These are phyloP conservation scores for Chaetomium olivaceum DNA, from an alignment of 2,329 filamentous ascomycete species.

Conservation along the genomic window DNA sequence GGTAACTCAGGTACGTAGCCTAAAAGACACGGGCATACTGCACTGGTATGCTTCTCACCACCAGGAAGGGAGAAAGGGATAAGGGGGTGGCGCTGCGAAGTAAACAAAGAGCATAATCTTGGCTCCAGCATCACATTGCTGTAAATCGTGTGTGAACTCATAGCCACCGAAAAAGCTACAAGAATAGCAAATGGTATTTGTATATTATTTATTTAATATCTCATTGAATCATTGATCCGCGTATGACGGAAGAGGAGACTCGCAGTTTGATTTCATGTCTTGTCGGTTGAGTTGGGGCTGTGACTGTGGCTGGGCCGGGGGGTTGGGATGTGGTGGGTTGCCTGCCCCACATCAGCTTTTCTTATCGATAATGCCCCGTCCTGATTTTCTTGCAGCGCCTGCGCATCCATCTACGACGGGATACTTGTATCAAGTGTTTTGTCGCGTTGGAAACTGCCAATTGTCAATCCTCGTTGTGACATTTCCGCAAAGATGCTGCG, in stretches of 20 bases:
- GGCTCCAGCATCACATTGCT: not conserved
- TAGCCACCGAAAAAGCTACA: not conserved
- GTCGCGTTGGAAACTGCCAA: slow-evolving; percentile 9
- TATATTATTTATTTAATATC: not conserved
- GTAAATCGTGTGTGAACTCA: not conserved
- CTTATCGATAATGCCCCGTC: slow-evolving; percentile 30
- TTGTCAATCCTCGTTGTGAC: not conserved
- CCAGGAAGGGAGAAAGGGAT: not conserved
- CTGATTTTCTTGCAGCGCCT: slow-evolving; percentile 26
- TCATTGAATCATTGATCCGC: too few relatives aligned
- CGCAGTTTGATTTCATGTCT: not conserved
- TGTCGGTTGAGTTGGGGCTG: not conserved
- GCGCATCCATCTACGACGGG: not conserved
- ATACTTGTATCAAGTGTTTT: not conserved
- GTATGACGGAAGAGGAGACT: not conserved
- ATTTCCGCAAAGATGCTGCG: slow-evolving; percentile 46
- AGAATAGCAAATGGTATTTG: not conserved
- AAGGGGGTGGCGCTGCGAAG: slow-evolving; percentile 16
- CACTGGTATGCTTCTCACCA: not conserved
- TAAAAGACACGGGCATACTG: not conserved
- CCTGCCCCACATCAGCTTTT: slow-evolving; percentile 21
- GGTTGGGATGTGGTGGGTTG: too few relatives aligned
- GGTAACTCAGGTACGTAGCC: not conserved
- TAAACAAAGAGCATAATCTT: not conserved
- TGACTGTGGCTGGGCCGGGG: not conserved